phyloP scores from a whole-genome alignment of 495 filamentous ascomycete species.

The Talaromyces thailandensis region DNA sequence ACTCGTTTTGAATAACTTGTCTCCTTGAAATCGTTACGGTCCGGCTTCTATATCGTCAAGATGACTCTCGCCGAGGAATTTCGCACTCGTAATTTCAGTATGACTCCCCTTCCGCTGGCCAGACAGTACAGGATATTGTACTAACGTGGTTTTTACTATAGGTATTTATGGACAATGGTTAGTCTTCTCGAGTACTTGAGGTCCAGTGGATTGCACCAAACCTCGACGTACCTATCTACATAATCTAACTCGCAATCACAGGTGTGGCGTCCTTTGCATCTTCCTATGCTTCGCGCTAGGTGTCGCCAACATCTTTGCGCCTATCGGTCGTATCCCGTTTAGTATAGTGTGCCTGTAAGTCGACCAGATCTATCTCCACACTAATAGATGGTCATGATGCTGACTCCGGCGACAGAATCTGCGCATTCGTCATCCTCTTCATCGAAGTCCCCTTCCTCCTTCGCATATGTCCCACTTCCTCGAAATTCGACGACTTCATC shows the following conservation, averaged over 20 bases:
- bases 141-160: constrained; percentile 35
- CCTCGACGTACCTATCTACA: not conserved
- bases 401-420: constrained; percentile 18
- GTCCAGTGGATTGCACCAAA: not conserved
- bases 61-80: constrained; percentile 65
- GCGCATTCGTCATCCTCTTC: constrained; percentile 83
- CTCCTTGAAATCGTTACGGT: not conserved
- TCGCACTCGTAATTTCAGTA: constrained; percentile 95
- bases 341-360: constrained; percentile 79
- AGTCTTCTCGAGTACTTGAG: constrained; percentile 26
- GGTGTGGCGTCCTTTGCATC: constrained; percentile 91
- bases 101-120: constrained; percentile 24
- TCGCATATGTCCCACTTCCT: constrained; percentile 93
- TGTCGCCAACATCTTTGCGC: constrained; percentile 79
- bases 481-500: constrained; percentile 81
- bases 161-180: constrained; percentile 99
- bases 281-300: constrained; percentile 92
- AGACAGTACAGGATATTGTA: constrained; percentile 6
- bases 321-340: constrained; percentile 65
- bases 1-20: constrained; percentile 6
- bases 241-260: constrained; percentile 27
- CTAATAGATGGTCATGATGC: not conserved
- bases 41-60: constrained; percentile 12
- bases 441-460: constrained; percentile 93
- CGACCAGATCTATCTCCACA: not conserved